Evolutionary conservation across 2,329 filamentous ascomycete species (phyloP), one percentile per base, ranked within the genome.

Genomic region (Aspergillus sp.): DNA sequence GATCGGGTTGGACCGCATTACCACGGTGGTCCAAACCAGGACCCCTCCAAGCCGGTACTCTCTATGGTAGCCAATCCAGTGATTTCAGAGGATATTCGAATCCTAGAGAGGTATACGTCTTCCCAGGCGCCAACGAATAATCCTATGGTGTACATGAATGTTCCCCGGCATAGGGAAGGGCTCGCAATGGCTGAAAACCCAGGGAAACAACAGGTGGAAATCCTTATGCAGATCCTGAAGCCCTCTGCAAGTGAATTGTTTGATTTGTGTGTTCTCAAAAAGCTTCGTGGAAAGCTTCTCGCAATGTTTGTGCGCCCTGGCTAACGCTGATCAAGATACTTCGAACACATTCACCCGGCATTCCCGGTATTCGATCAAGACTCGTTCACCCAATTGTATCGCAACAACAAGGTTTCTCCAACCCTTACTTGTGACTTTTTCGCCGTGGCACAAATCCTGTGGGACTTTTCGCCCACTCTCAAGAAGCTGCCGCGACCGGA

Each of bases 341-440:
- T 82, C 57, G 67, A 72, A 6, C 75, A 79, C 55, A 74, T 79
- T 8, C 80, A 85, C 62, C 70, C 70, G 3, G 81, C 80, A 22
- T 80, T 84, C 55, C 83, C 83, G 0, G 63, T 85, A 0, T 67
- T 85, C 1, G 80, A 85, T 53, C 76, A 80, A 48, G 62, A 30
- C 9, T 30, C 26, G 26, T 79, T 84, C 51, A 67, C 74, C 6
- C 67, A 68, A 2, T 74, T 78, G 18, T 78, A 76, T 52, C 64
- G 51, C 39, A 77, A 76, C 55, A 71, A 77, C 3, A 71, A 72
- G 3, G 76, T 81, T 48, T 81, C 81, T 0, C 26, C 81, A 0
- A 79, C 81, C 0, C 66, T 85, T 15, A 67, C 83, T 3, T 76
- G 78, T 24, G 78, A 78, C 47, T 62, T 85, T 1, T 80, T 83